Evolutionary conservation across 2,329 filamentous ascomycete species (phyloP), one percentile per base, ranked within the genome.

Genomic region (Aspergillus terreus): DNA sequence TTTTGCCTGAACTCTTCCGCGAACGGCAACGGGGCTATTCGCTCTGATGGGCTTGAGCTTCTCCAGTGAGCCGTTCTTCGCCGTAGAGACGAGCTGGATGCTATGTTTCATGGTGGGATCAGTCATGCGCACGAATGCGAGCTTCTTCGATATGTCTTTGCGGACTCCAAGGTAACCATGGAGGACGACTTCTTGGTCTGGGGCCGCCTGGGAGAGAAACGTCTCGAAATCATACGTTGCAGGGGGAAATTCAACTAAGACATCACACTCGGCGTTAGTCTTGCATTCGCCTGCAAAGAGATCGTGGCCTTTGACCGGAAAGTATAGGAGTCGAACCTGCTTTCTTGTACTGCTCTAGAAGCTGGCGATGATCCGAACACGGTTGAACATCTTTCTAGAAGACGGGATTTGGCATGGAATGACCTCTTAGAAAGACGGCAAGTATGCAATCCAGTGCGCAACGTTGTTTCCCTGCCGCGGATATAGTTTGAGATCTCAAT

Each of bases 141-240:
- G 74, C 36, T 81, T 83, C 49, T 84, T 84, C 25, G 83, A 84
- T 19, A 91, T 76, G 60, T 88, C 83, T 55, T 83, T 80, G 27
- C 84, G 79, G 53, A 82, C 83, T 23, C 84, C 83, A 0, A 96
- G 70, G 60, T 92, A 94, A 17, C 92, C 92, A 67, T 85, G 79
- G 1, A 88, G 68, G 0, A 77, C 76, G 30, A 87, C 76, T 17
- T 71, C 63, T 6, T 75, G 61, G 5, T 67, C 71, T 3, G 64
- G 53, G 14, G 61, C 54, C 9, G 63, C 66, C 42, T 66, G 50
- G 4, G 63, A 55, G 32, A 71, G 54, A 35, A 75, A 66, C 0
- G 63, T 62, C 52, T 64, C 57, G 47, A 75, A 71, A 43, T 69
- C 72, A 70, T 66, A 67, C 17, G 70, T 77, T 21, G 75, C 71